Base-by-base conservation (phyloP, 202 grass and related monocot genomes). In the Carex arenaria region DNA sequence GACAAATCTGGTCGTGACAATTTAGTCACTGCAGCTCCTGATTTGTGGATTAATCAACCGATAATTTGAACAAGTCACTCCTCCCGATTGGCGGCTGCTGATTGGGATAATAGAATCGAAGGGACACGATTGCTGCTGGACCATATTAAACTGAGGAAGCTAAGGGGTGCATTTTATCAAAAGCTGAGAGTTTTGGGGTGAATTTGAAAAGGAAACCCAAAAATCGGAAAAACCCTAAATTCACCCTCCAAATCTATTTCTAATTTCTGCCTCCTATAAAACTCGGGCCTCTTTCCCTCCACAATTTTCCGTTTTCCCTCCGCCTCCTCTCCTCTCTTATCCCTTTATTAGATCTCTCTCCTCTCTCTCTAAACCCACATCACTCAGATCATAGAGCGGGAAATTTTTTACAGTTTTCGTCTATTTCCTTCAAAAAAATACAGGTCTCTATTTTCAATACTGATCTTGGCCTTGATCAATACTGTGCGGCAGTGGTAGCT, bases 291-390 rank as follows among this genome's bases (percentile, higher is more conserved):
- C 62, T 82, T 82, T 82, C 80, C 80, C 80, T 82, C 80, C 80
- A 82, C 80, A 68, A 82, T 68, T 82, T 82, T 65, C 57, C 31
- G 60, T 66, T 82, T 81, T 82, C 80, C 80, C 80, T 69, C 80
- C 80, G 80, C 80, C 63, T 68, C 63, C 80, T 51, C 64, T 56
- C 80, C 3, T 23, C 22, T 80, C 80, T 82, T 82, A 82, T 67
- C 80, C 62, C 61, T 82, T 81, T 65, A 81, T 59, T 65, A 81
- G 79, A 82, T 67, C 79, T 67, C 43, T 52, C 60, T 19, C 54
- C 34, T 36, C 22, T 30, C 49, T 32, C 45, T 65, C 36, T 17
- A 51, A 82, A 49, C 28, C 64, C 61, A 22, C 19, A 36, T 55
- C 45, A 82, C 80, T 67, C n/a, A 2, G 14, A 47, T 32, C 32